Conservation (phyloP, 1,139 yeast genomes). For the Saccharomyces uvarum region DNA sequence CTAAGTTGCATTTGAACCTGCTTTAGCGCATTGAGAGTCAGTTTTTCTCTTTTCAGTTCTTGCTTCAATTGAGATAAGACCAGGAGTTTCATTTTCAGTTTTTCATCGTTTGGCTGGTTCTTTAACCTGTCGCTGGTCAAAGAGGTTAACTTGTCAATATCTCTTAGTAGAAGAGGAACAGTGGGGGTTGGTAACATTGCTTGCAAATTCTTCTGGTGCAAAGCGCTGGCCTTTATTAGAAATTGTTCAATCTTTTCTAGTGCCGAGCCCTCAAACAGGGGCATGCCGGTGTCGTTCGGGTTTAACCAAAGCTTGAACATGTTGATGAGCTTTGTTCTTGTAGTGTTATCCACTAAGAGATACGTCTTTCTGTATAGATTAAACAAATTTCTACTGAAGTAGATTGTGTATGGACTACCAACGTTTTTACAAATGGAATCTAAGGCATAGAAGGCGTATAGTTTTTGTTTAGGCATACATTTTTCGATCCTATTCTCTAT, state of each 20-base stretch:
- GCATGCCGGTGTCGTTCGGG: constrained; percentile 32
- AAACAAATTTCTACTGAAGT: constrained; percentile 40
- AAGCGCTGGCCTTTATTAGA: constrained; percentile 49
- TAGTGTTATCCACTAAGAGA: constrained; percentile 65
- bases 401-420: constrained; percentile 80
- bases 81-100: constrained; percentile 33
- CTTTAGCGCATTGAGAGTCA: constrained; percentile 36
- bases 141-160: constrained; percentile 37
- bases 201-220: constrained; percentile 31
- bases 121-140: constrained; percentile 36
- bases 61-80: constrained; percentile 32
- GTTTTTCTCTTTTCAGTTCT: constrained; percentile 31
- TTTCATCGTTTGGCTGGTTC: constrained; percentile 35
- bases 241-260: constrained; percentile 69
- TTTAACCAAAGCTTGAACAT: constrained; percentile 85
- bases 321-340: constrained; percentile 64
- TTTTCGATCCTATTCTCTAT: constrained; percentile 59
- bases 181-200: constrained; percentile 28
- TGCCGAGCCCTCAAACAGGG: constrained; percentile 67
- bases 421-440: constrained; percentile 92
- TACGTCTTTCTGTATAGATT: constrained; percentile 65
- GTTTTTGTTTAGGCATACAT: constrained; percentile 72
- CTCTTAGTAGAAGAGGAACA: constrained; percentile 25
- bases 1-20: constrained; percentile 39
- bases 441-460: constrained; percentile 72